Conservation (phyloP, 2,329 filamentous ascomycete genomes). For the Fusarium circinatum region DNA sequence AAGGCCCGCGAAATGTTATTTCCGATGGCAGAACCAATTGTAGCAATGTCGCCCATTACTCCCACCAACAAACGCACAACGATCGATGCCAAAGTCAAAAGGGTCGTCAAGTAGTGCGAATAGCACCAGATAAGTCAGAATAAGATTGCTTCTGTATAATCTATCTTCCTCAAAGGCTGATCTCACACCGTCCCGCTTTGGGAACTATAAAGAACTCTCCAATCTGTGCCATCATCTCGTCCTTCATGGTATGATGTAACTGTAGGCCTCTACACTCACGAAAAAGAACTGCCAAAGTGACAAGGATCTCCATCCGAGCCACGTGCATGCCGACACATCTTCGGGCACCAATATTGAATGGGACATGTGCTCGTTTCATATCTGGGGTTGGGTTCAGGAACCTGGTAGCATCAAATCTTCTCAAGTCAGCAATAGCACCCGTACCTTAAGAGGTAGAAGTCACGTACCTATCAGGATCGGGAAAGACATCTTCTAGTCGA, state of each 20-base stretch:
- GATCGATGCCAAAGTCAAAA: too few species aligned
- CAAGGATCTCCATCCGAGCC: conserved; percentile 9
- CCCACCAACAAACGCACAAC: too few species aligned
- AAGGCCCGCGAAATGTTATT: not conserved
- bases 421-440: not conserved
- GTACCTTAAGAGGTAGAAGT: rapidly evolving
- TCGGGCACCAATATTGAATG: conserved; percentile 2
- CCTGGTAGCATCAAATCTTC: not conserved
- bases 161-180: rapidly evolving
- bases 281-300: not conserved
- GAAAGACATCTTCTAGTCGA: not conserved
- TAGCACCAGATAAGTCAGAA: rapidly evolving
- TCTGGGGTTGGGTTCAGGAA: not conserved
- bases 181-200: not conserved
- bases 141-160: not conserved
- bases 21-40: too few species aligned
- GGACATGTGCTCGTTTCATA: conserved; percentile 3
- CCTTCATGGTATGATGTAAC: not conserved
- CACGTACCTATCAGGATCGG: not conserved
- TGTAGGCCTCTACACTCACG: not conserved
- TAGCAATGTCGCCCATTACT: too few species aligned
- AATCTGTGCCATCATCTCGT: not conserved
- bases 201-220: conserved; percentile 12
- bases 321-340: conserved; percentile 12
- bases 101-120: too few species aligned